phyloP scores from a whole-genome alignment of 2,329 filamentous ascomycete genomes.

The Fusarium udum region DNA sequence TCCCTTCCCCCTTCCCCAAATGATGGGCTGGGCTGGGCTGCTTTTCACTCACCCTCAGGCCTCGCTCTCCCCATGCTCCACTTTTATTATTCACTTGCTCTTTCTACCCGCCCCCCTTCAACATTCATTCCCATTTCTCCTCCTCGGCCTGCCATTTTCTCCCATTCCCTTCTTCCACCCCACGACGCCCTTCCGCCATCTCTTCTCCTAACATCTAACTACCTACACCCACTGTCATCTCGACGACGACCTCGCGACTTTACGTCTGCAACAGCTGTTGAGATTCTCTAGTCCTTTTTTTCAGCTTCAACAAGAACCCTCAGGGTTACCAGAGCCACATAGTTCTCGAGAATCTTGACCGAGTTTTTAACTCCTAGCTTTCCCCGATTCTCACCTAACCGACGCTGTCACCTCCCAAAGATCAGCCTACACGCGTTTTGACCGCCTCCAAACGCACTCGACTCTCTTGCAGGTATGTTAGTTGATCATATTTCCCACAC shows the following conservation, averaged over 20 bases:
- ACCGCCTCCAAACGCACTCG: slow-evolving; percentile 37
- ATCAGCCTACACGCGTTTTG: slow-evolving; percentile 36
- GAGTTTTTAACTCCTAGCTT: slow-evolving; percentile 9
- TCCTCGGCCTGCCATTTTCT: slow-evolving; percentile 34
- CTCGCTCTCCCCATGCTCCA: slow-evolving; percentile 37
- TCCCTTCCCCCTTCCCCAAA: slow-evolving; percentile 25
- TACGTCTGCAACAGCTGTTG: slow-evolving; percentile 18
- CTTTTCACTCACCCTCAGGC: slow-evolving; percentile 12
- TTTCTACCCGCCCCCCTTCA: slow-evolving; percentile 32
- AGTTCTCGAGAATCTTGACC: background rate
- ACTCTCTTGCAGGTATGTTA: slow-evolving; percentile 39
- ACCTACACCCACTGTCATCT: slow-evolving; percentile 28
- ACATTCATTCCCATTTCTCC: slow-evolving; percentile 24
- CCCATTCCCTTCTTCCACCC: slow-evolving; percentile 28
- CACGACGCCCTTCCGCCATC: slow-evolving; percentile 34
- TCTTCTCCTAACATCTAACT: slow-evolving; percentile 26
- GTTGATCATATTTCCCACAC: background rate
- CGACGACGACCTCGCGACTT: slow-evolving; percentile 29
- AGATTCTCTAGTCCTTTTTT: slow-evolving; percentile 7
- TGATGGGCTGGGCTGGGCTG: slow-evolving; percentile 11
- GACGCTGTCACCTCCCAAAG: slow-evolving; percentile 22
- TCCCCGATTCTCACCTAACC: slow-evolving; percentile 13
- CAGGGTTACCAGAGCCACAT: slow-evolving; percentile 1
- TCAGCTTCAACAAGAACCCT: slow-evolving; percentile 2
- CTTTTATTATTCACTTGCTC: slow-evolving; percentile 35